phyloP scores from a whole-genome alignment of 2,329 filamentous ascomycete genomes.

The Byssochlamys sp. region DNA sequence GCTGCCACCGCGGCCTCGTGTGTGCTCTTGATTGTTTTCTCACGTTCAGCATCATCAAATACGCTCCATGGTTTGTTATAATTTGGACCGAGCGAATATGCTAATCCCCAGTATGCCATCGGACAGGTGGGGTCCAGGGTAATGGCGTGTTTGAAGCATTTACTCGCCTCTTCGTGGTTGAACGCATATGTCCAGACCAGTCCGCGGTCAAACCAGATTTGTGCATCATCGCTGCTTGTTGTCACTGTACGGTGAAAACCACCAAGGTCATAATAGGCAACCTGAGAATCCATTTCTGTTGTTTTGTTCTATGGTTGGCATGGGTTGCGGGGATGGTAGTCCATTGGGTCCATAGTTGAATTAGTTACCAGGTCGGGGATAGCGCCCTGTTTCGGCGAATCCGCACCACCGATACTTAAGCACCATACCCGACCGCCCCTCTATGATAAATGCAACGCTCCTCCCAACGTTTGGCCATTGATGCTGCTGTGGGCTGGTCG shows the following conservation, averaged over 20 bases:
- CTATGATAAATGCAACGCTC: no score
- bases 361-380: no score
- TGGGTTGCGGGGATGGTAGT: background rate
- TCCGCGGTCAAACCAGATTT: conserved; percentile 31
- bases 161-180: conserved; percentile 31
- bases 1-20: conserved; percentile 40
- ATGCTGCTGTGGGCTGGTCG: no score
- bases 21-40: conserved; percentile 39
- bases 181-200: conserved; percentile 32
- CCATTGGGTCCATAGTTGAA: no score
- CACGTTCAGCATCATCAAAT: conserved; percentile 55
- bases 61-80: conserved; percentile 70
- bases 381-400: no score
- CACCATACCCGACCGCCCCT: no score
- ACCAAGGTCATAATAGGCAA: conserved; percentile 25
- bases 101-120: conserved; percentile 34
- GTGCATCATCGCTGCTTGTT: conserved; percentile 20
- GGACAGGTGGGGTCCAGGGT: conserved; percentile 24
- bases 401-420: no score
- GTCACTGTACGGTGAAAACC: conserved; percentile 25
- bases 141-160: conserved; percentile 30
- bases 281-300: background rate
- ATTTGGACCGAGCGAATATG: conserved; percentile 65
- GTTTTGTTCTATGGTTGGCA: background rate
- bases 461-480: no score